Base-by-base conservation (phyloP, 768 basidiomycete species). In the Leccinum uliginosum region DNA sequence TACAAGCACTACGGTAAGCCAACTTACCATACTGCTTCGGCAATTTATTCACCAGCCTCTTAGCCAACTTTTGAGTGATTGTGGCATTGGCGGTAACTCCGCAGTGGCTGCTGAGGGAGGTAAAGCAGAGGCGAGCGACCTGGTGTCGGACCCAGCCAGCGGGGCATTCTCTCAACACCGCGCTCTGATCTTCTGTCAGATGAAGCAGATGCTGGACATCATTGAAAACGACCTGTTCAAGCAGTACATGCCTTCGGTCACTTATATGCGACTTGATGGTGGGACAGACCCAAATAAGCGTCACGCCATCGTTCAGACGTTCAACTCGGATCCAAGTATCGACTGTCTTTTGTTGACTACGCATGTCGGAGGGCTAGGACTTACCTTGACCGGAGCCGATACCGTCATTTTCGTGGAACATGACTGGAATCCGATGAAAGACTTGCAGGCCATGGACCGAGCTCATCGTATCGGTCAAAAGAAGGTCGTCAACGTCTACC, bases 381-480 rank as follows among this genome's bases (percentile, higher is more conserved):
- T 99, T 67, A 99, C 96, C 19, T 75, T 99, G 61, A 99, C 97
- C 0, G 96, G 97, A 21, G 97, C 97, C 7, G 97, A 99, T 70
- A 99, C 97, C 1, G 97, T 99, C 56, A 97, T 99, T 61, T 99
- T 99, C 65, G 93, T 99, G 52, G 97, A 99, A 70, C 97, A 99
- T 65, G 97, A 99, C 71, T 99, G 97, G 97, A 99, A 99, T 71
- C 97, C 97, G 7, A 97, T 96, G 94, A 98, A 98, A 72, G 97
- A 99, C 76, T 75, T 98, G 6, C 97, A 99, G 68, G 97, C 97
- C 8, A 99, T 99, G 97, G 97, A 99, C 69, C 83, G 97, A 56
- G 97, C 97, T 1, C 97, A 98, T 74, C 87, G 97, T 53, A 87
- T 98, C 35, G 97, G 97, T 6, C 97, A 99, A 75, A 98, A 97